Evolutionary conservation across 768 basidiomycete species (phyloP).

Genomic region (Pulveroboletus ravenelii): DNA sequence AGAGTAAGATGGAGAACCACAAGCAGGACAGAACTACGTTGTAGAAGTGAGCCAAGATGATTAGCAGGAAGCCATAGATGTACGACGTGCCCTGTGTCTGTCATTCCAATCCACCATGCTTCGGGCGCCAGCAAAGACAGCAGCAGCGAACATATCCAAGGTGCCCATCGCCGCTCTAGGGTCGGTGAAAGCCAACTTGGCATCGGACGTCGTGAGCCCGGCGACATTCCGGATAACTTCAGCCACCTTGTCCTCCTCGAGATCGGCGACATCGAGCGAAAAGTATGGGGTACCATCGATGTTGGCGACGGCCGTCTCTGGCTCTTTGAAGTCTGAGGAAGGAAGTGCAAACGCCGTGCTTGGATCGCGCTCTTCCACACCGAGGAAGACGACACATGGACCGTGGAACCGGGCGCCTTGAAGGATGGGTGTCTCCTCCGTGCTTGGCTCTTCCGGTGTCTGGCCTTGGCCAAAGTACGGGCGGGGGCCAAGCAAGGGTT

Average conservation of each 20-base stretch:
- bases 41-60: neutral
- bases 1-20: constrained; percentile 75
- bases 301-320: constrained; percentile 49
- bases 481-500: constrained; percentile 56
- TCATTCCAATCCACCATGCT: constrained; percentile 92
- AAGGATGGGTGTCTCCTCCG: constrained; percentile 29
- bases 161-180: constrained; percentile 52
- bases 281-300: constrained; percentile 85
- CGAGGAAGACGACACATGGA: constrained; percentile 70
- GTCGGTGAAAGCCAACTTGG: constrained; percentile 56
- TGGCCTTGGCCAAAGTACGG: constrained; percentile 73
- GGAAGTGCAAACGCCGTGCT: constrained; percentile 48
- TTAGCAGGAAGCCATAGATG: neutral
- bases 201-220: constrained; percentile 35
- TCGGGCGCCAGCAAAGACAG: constrained; percentile 71
- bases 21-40: constrained; percentile 82
- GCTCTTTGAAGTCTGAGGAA: constrained; percentile 59
- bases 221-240: constrained; percentile 38
- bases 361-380: constrained; percentile 58
- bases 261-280: constrained; percentile 65
- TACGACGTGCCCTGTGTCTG: constrained; percentile 64
- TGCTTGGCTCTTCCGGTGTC: constrained; percentile 32
- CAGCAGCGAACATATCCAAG: constrained; percentile 63
- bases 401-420: constrained; percentile 60
- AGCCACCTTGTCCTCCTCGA: constrained; percentile 42